Conservation (phyloP, 2,329 filamentous ascomycete species). For the Madurella fahalii region DNA sequence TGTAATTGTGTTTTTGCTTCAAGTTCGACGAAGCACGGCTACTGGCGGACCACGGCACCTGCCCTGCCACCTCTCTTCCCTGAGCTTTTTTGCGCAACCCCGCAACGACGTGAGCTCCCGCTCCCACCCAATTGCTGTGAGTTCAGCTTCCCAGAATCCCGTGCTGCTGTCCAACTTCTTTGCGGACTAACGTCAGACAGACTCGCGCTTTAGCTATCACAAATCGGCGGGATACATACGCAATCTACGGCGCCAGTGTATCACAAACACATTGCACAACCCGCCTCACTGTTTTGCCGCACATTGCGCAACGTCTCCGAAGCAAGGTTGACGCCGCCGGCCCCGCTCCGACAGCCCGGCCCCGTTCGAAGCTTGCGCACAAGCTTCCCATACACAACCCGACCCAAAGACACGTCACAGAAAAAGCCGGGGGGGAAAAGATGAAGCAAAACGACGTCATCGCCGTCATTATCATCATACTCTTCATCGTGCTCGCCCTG, state of each 20-base stretch:
- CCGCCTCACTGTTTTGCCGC: too few relatives aligned
- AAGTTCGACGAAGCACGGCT: neutral
- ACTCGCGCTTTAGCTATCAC: too few relatives aligned
- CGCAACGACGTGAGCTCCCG: neutral
- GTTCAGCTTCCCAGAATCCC: neutral
- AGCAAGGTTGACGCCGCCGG: too few relatives aligned
- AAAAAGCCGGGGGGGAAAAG: slow-evolving; percentile 34
- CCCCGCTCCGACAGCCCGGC: too few relatives aligned
- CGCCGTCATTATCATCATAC: slow-evolving; percentile 63
- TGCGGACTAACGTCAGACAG: neutral
- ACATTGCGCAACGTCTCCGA: too few relatives aligned
- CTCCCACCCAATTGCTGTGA: neutral
- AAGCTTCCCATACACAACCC: neutral
- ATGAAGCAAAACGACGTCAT: slow-evolving; percentile 64
- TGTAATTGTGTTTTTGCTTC: neutral
- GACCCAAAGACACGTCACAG: neutral
- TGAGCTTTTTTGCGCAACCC: neutral
- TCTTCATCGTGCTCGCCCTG: slow-evolving; percentile 58
- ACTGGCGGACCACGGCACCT: neutral
- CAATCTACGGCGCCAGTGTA: too few relatives aligned
- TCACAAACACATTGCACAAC: too few relatives aligned
- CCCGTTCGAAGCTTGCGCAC: too few relatives aligned
- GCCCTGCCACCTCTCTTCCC: neutral
- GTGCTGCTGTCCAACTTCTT: neutral
- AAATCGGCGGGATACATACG: too few relatives aligned